These are phyloP conservation scores for Conringia planisiliqua DNA, from an alignment of 345 rosid species.

Conservation along the genomic window DNA sequence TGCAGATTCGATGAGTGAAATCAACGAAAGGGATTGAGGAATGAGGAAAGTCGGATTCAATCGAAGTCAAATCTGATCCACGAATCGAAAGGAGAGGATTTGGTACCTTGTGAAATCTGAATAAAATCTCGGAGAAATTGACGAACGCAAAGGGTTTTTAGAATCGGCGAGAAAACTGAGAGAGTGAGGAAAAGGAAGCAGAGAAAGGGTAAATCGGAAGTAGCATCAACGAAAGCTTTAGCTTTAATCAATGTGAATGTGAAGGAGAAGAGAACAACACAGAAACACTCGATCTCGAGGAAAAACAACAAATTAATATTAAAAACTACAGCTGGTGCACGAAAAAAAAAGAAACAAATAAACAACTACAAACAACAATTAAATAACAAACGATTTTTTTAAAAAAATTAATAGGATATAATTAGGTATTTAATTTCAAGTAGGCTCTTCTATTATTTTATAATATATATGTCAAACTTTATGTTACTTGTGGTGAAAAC, in stretches of 20 bases:
- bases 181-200: conserved; percentile 13
- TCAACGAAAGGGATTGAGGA: too few species aligned
- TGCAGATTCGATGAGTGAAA: conserved; percentile 24
- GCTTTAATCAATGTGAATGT: conserved; percentile 31
- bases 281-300: conserved; percentile 9
- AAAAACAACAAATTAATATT: not conserved
- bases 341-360: not conserved
- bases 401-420: not conserved
- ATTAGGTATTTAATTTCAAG: not conserved
- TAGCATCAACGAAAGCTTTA: conserved; percentile 26
- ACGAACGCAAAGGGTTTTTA: conserved; percentile 14
- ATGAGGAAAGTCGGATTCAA: not conserved
- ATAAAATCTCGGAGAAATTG: not conserved
- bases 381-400: too few species aligned
- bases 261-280: conserved; percentile 10
- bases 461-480: not conserved
- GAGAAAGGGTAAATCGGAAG: conserved; percentile 8
- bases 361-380: too few species aligned
- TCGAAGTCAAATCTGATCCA: conserved; percentile 25
- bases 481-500: not conserved
- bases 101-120: conserved; percentile 8
- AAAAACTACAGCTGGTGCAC: conserved; percentile 31
- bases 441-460: not conserved
- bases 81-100: not conserved
- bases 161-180: conserved; percentile 26